These are phyloP conservation scores for Spathaspora gorwiae DNA, from an alignment of 805 yeast genomes.

Conservation along the genomic window DNA sequence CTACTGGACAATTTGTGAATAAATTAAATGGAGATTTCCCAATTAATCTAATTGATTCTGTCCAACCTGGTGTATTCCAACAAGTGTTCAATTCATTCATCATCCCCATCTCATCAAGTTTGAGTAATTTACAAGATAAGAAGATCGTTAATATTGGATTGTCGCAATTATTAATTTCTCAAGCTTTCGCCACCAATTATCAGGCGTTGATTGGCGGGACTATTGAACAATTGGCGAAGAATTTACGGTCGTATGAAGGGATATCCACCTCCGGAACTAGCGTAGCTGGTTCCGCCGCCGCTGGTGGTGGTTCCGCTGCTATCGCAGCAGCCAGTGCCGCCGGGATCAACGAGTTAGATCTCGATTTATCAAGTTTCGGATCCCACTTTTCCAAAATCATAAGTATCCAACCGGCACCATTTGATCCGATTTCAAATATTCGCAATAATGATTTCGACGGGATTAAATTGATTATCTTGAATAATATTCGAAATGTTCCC, in stretches of 20 bases:
- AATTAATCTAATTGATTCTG: conserved; percentile 63
- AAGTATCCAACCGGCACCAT: conserved; percentile 53
- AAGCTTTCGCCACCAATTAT: conserved; percentile 13
- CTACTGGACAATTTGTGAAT: neutral
- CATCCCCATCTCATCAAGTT: conserved; percentile 46
- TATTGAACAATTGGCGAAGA: conserved; percentile 29
- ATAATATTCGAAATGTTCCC: conserved; percentile 25
- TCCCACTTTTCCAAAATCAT: conserved; percentile 74
- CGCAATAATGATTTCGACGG: conserved; percentile 27
- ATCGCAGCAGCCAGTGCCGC: conserved; percentile 5
- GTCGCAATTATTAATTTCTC: conserved; percentile 33
- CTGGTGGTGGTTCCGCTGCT: conserved; percentile 1
- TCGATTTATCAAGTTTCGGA: conserved; percentile 70
- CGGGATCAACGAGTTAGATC: conserved; percentile 45
- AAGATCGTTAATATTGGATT: conserved; percentile 51
- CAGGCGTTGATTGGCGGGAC: conserved; percentile 21
- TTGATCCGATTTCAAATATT: conserved; percentile 67
- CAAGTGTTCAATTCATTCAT: conserved; percentile 48
- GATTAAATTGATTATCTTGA: conserved; percentile 22
- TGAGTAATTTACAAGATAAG: conserved; percentile 51
- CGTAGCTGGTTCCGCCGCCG: neutral
- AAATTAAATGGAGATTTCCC: conserved; percentile 42
- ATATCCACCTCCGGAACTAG: conserved; percentile 17
- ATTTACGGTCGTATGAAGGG: conserved; percentile 24
- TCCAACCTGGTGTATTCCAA: conserved; percentile 57